Evolutionary conservation across 805 yeast species (phyloP).

Genomic region (Metschnikowia santaceciliae): DNA sequence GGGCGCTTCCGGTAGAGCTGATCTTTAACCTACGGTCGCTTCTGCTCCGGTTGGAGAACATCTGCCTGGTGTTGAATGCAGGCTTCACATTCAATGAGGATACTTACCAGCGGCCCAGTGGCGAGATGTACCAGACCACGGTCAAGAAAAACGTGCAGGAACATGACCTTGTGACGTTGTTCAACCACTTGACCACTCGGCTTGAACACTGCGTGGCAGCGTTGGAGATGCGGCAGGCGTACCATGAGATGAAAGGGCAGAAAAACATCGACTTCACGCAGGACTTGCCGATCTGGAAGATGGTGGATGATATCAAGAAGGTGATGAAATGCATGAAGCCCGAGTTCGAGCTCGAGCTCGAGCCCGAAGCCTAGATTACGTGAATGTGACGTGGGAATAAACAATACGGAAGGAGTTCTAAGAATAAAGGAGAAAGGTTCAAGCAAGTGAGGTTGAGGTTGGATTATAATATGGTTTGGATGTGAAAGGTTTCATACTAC

Average conservation of each 20-base stretch:
- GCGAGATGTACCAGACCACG: slow-evolving; percentile 21
- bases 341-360: no score
- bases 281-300: slow-evolving; percentile 18
- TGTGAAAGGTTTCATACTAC: no score
- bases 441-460: no score
- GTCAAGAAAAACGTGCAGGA: slow-evolving; percentile 22
- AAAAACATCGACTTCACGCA: slow-evolving; percentile 22
- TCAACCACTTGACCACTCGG: slow-evolving; percentile 66
- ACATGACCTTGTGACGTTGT: slow-evolving; percentile 48
- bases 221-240: slow-evolving; percentile 29
- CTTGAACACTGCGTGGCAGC: slow-evolving; percentile 54
- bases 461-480: no score
- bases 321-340: slow-evolving; percentile 3
- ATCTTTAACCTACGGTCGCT: slow-evolving; percentile 51
- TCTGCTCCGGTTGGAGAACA: slow-evolving; percentile 54
- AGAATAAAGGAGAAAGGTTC: no score
- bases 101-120: slow-evolving; percentile 23
- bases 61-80: slow-evolving; percentile 50
- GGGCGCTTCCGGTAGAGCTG: slow-evolving; percentile 40
- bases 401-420: no score
- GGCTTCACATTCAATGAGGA: slow-evolving; percentile 29
- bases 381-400: no score
- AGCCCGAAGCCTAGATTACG: no score
- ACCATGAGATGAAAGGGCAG: slow-evolving; percentile 18
- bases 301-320: slow-evolving; percentile 25